Evolutionary conservation across 2,329 filamentous ascomycete genomes (phyloP), one percentile per base, ranked within the genome.

Genomic region (Venturia nashicola): DNA sequence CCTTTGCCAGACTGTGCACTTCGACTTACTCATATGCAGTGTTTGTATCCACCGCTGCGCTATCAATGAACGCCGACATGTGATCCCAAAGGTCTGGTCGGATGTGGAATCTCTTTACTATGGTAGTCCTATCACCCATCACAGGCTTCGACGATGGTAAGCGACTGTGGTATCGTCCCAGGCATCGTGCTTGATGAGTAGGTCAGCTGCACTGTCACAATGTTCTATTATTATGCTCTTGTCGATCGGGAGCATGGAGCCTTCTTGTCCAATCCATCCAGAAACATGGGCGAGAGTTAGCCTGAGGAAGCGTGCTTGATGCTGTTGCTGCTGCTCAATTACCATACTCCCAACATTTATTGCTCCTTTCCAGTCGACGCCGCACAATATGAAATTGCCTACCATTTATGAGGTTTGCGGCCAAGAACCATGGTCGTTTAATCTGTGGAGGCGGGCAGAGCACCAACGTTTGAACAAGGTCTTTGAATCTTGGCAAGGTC

Each of bases 91-190:
- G 43, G 18, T 46, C 8, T 20, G 43, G 9, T 16, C 14, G 43
- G 11, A 46, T 14, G 72, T 0, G 74, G 74, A 39, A 71, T 70
- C 61, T 70, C 43, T 64, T 64, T 44, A 88, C 77, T 20, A 89
- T 89, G 1, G 89, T 92, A 18, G 89, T 27, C 27, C 27, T 27
- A 27, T 27, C 89, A 91, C 3, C 86, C 87, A 76, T 92, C 89
- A 69, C 89, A 80, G 16, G 89, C 89, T 75, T 93, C 89, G 5
- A 93, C 77, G 92, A n/a, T 82, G 6, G 92, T 78, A 6, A 91
- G 81, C 74, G 18, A 63, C 18, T 75, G 78, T 0, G 85, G 88
- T 73, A 54, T 76, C 18, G 75, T 78, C 65, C 80, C 79, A 77
- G 44, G 76, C 70, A 44, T 74, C 69, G 65, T 73, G 67, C 66